Percentiles rank a stretch among this genome's conserved stretches.
Evolutionary conservation across 2,329 filamentous ascomycete species (phyloP).

Genomic region (Penicillium glabrum): DNA sequence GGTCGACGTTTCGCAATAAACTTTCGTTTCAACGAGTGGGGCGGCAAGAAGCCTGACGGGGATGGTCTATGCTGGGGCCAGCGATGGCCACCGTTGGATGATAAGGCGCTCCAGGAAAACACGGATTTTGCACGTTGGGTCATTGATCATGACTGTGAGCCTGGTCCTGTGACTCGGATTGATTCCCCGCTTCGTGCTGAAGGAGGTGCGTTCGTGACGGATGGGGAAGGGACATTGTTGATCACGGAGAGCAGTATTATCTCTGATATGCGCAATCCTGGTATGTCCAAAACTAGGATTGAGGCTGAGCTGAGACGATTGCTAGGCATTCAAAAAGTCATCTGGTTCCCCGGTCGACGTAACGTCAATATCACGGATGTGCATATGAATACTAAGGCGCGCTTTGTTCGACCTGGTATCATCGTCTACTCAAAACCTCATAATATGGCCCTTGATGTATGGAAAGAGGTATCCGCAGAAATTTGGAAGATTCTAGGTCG

Average conservation of each 20-base stretch:
- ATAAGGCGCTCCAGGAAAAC: constrained; percentile 13
- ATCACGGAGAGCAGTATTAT: constrained; percentile 30
- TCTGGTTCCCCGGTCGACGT: constrained; percentile 29
- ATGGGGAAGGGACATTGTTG: constrained; percentile 33
- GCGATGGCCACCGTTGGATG: constrained; percentile 15
- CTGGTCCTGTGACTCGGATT: constrained; percentile 11
- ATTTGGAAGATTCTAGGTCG: constrained; percentile 15
- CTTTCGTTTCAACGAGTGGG: constrained; percentile 26
- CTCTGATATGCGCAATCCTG: constrained; percentile 27
- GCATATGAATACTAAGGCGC: constrained; percentile 29
- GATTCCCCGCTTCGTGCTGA: constrained; percentile 22
- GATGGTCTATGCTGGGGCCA: constrained; percentile 13
- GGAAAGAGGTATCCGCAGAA: constrained; percentile 20
- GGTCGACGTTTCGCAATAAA: constrained; percentile 17
- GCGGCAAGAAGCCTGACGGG: constrained; percentile 18
- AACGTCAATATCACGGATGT: constrained; percentile 30
- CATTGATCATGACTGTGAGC: constrained; percentile 13
- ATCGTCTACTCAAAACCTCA: constrained; percentile 24
- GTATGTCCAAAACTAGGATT: constrained; percentile 19
- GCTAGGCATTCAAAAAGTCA: constrained; percentile 28
- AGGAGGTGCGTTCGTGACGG: constrained; percentile 28
- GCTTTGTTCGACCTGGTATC: constrained; percentile 26
- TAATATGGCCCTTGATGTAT: constrained; percentile 7
- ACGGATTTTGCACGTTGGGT: constrained; percentile 16
- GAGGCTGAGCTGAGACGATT: constrained; percentile 23